Conservation (phyloP, 306 rosid genomes). For the Senna tora region DNA sequence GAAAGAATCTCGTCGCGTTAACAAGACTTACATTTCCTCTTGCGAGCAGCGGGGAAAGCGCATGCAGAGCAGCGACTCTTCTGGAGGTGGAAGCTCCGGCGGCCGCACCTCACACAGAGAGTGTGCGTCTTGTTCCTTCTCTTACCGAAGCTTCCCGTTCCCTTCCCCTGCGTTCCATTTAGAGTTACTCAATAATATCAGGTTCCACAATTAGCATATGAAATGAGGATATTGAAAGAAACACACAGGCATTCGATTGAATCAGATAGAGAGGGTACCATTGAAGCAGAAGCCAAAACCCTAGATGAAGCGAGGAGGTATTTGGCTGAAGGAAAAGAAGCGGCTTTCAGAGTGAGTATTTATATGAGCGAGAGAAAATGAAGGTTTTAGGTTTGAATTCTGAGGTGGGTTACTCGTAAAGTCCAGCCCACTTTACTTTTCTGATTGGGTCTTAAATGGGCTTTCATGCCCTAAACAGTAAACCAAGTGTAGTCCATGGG, state of each 20-base stretch:
- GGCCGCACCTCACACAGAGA: constrained; percentile 94
- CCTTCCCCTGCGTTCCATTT: constrained; percentile 71
- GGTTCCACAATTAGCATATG: background rate
- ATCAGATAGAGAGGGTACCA: constrained; percentile 50
- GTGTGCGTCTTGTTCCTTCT: constrained; percentile 99
- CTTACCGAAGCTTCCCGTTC: constrained; percentile 97
- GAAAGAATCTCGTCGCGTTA: background rate
- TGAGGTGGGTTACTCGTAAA: background rate
- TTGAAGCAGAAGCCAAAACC: constrained; percentile 55
- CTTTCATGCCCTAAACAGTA: background rate
- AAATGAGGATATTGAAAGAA: background rate
- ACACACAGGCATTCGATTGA: background rate
- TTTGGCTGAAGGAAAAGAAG: background rate
- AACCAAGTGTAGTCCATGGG: too few relatives aligned
- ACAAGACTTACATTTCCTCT: constrained; percentile 63
- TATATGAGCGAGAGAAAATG: background rate
- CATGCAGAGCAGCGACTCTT: constrained; percentile 96
- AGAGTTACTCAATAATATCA: background rate
- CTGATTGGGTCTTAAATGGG: background rate
- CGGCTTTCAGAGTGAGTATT: constrained; percentile 33
- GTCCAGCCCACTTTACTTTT: background rate
- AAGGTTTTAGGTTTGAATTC: constrained; percentile 26
- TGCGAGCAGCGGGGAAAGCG: constrained; percentile 95
- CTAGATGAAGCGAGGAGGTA: constrained; percentile 34
- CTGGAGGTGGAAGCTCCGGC: constrained; percentile 98